Evolutionary conservation across 2,329 filamentous ascomycete species (phyloP), one percentile per base, ranked within the genome.

Genomic region (Septoria petroselini): DNA sequence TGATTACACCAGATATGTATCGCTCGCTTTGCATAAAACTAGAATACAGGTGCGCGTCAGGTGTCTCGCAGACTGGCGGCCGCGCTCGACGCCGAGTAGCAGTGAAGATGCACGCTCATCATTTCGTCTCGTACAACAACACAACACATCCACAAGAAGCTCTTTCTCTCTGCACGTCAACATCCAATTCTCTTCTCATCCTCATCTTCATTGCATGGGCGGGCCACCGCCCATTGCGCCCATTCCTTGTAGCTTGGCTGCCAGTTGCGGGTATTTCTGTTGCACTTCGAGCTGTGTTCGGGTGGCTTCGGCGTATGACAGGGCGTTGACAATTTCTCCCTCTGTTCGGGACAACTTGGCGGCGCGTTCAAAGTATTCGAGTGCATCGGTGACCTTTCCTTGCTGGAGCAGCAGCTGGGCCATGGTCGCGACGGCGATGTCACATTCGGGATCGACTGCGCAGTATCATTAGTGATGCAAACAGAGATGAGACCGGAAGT

Each of bases 371-470:
- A 98, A 98, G 77, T 97, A 97, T 72, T 86, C 89, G 59, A 98
- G 83, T 0, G 93, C 93, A 57, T 96, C 88, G 29, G 86, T 87
- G 51, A 98, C 91, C 76, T 96, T 96, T 71, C 93, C 93, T 76
- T 97, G 93, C 71, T 98, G 93, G 29, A 98, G 81, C 44, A 98
- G 84, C 34, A 98, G 82, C 73, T 98, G 93, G 8, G 93, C 93
- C 89, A 98, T 96, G 47, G 93, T 98, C 45, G 93, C 93, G 34
- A 98, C 93, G 34, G 93, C 93, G 66, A 98, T 98, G 65, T 98
- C 93, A 68, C 93, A 98, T 70, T 98, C 93, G 19, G 93, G 93
- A 65, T 98, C 93, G 69, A 98, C 91, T 95, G 62, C 7, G 48
- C 4, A 59, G 77, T 65, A 76, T 73, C 46, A 50, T 39, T 11